Evolutionary conservation across 768 basidiomycete genomes (phyloP).

Genomic region (Suillus spraguei): DNA sequence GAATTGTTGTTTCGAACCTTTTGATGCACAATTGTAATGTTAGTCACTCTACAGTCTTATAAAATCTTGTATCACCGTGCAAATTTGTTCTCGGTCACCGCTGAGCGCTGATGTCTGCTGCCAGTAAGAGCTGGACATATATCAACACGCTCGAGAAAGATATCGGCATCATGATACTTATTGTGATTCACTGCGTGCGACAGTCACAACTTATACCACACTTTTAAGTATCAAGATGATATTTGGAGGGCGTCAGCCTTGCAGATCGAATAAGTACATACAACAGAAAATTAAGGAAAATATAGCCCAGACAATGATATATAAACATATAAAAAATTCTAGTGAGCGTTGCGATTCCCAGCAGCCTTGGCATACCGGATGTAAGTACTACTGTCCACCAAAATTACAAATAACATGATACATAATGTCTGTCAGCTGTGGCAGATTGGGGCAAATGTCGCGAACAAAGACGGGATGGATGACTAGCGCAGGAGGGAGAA

Average conservation of each 20-base stretch:
- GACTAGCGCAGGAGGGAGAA: neutral
- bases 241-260: neutral
- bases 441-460: neutral
- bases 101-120: neutral
- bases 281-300: neutral
- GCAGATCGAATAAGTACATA: neutral
- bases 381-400: neutral
- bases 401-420: neutral
- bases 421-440: neutral
- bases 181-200: neutral
- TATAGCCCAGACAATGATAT: neutral
- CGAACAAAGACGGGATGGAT: neutral
- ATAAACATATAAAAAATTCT: neutral
- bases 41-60: neutral
- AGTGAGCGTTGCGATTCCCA: neutral
- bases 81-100: neutral
- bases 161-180: neutral
- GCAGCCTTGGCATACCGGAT: conserved; percentile 1
- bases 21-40: neutral
- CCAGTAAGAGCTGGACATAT: neutral
- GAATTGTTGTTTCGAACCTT: neutral
- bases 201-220: neutral
- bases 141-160: neutral
- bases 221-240: neutral
- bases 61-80: neutral